These are phyloP conservation scores for Usnea hakonensis DNA, from an alignment of 495 filamentous ascomycete species.

Conservation along the genomic window DNA sequence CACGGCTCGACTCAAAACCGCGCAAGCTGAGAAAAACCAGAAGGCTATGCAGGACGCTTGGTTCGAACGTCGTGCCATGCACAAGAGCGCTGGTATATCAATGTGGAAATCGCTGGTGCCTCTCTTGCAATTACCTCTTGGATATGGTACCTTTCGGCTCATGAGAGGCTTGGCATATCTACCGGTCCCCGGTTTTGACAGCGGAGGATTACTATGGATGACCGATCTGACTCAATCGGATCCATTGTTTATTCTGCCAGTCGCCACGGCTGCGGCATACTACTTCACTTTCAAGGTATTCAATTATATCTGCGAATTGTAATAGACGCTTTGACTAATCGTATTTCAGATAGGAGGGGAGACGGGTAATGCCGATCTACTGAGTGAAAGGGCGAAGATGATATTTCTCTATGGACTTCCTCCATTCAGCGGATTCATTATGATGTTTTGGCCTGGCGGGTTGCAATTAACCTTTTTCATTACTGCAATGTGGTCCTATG, in stretches of 20 bases:
- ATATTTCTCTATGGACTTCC: conserved; percentile 53
- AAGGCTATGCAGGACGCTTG: conserved; percentile 34
- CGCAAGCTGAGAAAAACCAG: conserved; percentile 33
- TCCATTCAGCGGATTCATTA: conserved; percentile 52
- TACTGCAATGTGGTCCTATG: conserved; percentile 46
- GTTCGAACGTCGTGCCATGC: conserved; percentile 41
- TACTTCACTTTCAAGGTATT: conserved; percentile 52
- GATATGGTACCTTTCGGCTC: conserved; percentile 73
- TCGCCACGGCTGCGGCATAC: conserved; percentile 41
- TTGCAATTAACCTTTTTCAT: conserved; percentile 66
- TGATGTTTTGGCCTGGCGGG: conserved; percentile 55
- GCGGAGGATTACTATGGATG: conserved; percentile 69
- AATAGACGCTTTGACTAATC: not conserved
- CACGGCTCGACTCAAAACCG: conserved; percentile 44
- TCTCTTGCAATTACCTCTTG: conserved; percentile 57
- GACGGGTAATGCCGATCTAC: not conserved
- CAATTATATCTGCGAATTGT: not conserved
- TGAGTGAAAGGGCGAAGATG: conserved; percentile 33
- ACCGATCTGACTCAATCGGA: conserved; percentile 69
- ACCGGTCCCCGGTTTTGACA: conserved; percentile 69
- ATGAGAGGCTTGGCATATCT: conserved; percentile 63
- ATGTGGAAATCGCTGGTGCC: conserved; percentile 47
- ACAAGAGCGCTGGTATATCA: conserved; percentile 45
- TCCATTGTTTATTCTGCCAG: conserved; percentile 67
- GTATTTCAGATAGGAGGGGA: conserved; percentile 5